Base-by-base conservation (phyloP, 345 rosid species). In the Mangifera indica region DNA sequence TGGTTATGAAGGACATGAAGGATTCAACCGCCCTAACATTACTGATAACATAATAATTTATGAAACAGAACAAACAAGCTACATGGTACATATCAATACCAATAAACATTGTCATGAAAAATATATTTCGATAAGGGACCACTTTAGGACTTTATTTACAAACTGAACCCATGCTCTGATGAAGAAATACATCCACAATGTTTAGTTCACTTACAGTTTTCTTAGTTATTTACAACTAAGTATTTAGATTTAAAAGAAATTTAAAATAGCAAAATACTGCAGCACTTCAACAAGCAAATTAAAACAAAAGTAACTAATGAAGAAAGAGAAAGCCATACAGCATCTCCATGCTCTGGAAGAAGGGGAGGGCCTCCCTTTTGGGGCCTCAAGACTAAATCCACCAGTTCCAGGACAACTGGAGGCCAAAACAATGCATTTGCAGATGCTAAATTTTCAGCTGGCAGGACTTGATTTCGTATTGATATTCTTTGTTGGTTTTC, bases 281-380 rank as follows among this genome's bases (percentile, higher is more conserved):
- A 25, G 34, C 67, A 71, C 52, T 24, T 34, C 22, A 68, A 17
- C 8, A 14, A 11, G 40, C 32, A 29, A 68, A 51, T 25, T 25
- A 48, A 54, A 37, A 59, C 12, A 55, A 55, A 25, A 56, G 26
- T 32, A 51, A 26, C 34, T 13, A 37, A 20, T 57, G 24, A 22
- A 44, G 4, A 14, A 29, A 17, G 32, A 13, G 15, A n/a, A 17
- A 65, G 60, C 10, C 24, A 65, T 78, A 92, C 99, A 79, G 86
- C 87, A 78, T 95, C 99, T 25, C 88, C 80, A 64, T 85, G 81
- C 60, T 92, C 96, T 0, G 93, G 98, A 82, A 92, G 85, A 71
- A 76, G 64, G 22, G 98, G 96, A 76, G 96, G 97, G 66, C 98
- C 97, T 52, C 99, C 97, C 42, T 70, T 73, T 24, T 88, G 78